phyloP scores from a whole-genome alignment of 345 rosid genomes.

The Gossypium australe region DNA sequence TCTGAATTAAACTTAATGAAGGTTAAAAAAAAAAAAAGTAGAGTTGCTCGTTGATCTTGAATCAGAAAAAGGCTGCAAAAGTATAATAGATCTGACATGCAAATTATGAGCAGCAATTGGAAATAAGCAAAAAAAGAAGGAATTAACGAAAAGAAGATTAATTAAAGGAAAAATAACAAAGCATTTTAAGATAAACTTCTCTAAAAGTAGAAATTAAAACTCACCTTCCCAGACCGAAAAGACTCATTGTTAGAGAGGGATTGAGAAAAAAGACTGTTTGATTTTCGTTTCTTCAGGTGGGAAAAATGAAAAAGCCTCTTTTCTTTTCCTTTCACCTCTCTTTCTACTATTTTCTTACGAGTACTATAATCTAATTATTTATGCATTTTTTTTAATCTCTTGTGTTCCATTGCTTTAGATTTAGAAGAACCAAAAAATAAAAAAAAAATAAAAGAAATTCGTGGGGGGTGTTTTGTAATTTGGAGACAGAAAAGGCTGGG shows the following conservation, averaged over 20 bases:
- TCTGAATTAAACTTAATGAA: not conserved
- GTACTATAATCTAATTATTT: not conserved
- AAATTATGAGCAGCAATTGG: not conserved
- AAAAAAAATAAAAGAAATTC: not conserved
- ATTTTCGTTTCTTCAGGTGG: not conserved
- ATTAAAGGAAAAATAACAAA: not conserved
- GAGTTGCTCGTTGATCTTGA: not conserved
- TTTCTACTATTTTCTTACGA: not conserved
- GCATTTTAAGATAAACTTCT: not conserved
- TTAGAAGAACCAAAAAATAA: too few species aligned
- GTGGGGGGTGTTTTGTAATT: not conserved
- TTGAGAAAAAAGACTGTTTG: conserved; percentile 8
- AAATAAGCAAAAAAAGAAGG: conserved; percentile 1
- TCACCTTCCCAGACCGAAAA: conserved; percentile 71
- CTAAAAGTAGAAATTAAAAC: not conserved
- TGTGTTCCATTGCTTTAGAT: not conserved
- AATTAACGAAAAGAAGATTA: not conserved
- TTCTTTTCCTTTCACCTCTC: not conserved
- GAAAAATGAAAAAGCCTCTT: not conserved
- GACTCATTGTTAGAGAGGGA: conserved; percentile 44
- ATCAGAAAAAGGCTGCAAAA: not conserved
- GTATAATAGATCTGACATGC: conserved; percentile 10
- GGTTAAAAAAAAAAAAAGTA: not conserved
- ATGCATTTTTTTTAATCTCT: not conserved
- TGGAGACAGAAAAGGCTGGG: not conserved